Percentiles rank a stretch among this genome's conserved stretches.
phyloP scores from a whole-genome alignment of 2,329 filamentous ascomycete species.

The Purpureocillium lavendulum region DNA sequence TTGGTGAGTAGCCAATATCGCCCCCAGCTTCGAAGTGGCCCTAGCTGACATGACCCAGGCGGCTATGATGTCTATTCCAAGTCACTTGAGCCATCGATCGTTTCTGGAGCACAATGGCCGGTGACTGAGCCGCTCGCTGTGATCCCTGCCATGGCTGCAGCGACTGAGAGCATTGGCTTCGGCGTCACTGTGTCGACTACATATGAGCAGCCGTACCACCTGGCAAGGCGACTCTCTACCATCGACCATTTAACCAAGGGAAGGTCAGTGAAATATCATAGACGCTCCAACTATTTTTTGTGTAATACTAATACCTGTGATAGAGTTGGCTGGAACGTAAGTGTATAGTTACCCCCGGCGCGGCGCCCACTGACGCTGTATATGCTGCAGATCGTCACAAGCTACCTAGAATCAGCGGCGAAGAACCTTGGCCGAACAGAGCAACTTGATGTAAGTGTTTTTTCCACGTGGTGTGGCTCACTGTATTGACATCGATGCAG shows the following conservation, averaged over 20 bases:
- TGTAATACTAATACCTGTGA: neutral
- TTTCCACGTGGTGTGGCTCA: too few species aligned
- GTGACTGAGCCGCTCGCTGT: conserved; percentile 60
- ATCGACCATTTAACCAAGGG: conserved; percentile 61
- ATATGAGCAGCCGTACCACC: conserved; percentile 63
- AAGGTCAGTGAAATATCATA: conserved; percentile 33
- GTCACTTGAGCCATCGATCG: conserved; percentile 48
- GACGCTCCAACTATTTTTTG: too few species aligned
- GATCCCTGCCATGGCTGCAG: conserved; percentile 62
- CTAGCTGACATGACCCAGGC: conserved; percentile 22
- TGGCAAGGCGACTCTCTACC: conserved; percentile 57
- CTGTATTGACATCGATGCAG: too few species aligned
- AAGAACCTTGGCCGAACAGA: conserved; percentile 52
- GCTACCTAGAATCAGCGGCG: conserved; percentile 62
- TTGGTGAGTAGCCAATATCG: conserved; percentile 27
- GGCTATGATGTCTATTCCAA: conserved; percentile 65
- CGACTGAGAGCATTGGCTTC: conserved; percentile 58
- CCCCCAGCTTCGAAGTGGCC: too few species aligned
- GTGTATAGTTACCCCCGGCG: conserved; percentile 17
- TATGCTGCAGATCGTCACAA: conserved; percentile 56
- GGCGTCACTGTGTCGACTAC: conserved; percentile 63
- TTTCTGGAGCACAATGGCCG: conserved; percentile 61
- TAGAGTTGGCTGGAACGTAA: conserved; percentile 47
- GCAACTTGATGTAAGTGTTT: conserved; percentile 31
- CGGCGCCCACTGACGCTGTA: too few species aligned